Evolutionary conservation across 2,329 filamentous ascomycete genomes (phyloP).

Genomic region (Cephalotrichum gorgonifer): DNA sequence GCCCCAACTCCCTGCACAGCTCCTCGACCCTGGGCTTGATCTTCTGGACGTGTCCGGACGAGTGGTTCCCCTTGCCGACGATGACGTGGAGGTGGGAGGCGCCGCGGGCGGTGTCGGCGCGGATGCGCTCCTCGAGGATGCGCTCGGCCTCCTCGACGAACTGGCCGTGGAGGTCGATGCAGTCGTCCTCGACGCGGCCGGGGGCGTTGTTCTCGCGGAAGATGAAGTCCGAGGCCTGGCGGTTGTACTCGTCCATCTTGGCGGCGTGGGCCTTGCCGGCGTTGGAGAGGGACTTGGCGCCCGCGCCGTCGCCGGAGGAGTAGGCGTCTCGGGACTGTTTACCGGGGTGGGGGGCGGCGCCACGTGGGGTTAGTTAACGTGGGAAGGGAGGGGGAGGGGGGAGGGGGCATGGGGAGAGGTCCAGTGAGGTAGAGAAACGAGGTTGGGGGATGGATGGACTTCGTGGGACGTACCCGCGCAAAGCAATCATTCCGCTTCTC

Average conservation of each 20-base stretch:
- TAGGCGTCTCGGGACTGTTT: constrained; percentile 67
- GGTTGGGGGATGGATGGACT: neutral
- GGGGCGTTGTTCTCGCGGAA: constrained; percentile 88
- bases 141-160: constrained; percentile 86
- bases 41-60: constrained; percentile 71
- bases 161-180: constrained; percentile 89
- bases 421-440: neutral
- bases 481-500: constrained; percentile 70
- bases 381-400: neutral
- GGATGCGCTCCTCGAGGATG: constrained; percentile 78
- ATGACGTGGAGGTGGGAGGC: constrained; percentile 87
- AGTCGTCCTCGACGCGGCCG: constrained; percentile 65
- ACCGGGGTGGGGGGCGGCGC: neutral
- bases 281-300: constrained; percentile 74
- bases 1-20: constrained; percentile 70
- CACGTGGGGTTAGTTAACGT: neutral
- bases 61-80: constrained; percentile 92
- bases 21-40: constrained; percentile 91
- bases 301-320: constrained; percentile 67
- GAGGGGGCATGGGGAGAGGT: neutral
- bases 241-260: constrained; percentile 81
- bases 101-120: constrained; percentile 60
- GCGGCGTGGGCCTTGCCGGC: constrained; percentile 77
- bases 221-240: constrained; percentile 84
- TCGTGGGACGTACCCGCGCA: constrained; percentile 43